phyloP scores from a whole-genome alignment of 441 rosid genomes.

The Mallotus japonicus region DNA sequence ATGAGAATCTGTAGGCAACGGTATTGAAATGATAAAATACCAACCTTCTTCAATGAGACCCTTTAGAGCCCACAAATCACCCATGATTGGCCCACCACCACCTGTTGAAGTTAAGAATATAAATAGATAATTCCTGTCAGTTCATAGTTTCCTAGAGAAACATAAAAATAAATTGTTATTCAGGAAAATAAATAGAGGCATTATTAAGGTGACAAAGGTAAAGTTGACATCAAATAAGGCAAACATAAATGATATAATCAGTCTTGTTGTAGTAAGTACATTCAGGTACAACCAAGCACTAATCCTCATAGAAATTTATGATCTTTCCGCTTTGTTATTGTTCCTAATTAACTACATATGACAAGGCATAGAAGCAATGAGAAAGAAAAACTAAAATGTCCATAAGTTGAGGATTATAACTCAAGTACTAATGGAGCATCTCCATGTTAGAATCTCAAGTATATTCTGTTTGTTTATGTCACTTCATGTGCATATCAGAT shows the following conservation, averaged over 20 bases:
- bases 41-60: constrained; percentile 95
- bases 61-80: constrained; percentile 99
- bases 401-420: neutral
- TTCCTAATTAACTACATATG: neutral
- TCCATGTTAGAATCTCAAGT: neutral
- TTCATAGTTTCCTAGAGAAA: constrained; percentile 14
- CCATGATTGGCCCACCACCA: constrained; percentile 99
- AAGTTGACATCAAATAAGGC: neutral
- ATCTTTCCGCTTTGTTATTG: neutral
- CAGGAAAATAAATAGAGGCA: neutral
- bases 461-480: constrained; percentile 4
- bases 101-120: constrained; percentile 50
- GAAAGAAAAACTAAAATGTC: neutral
- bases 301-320: neutral
- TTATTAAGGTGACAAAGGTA: neutral
- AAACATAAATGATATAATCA: neutral
- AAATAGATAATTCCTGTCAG: constrained; percentile 12
- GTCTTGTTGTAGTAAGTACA: neutral
- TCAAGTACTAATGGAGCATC: neutral
- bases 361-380: neutral
- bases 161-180: neutral
- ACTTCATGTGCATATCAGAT: neutral
- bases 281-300: neutral
- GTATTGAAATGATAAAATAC: constrained; percentile 16
- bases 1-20: neutral